Evolutionary conservation across 345 rosid species (phyloP).

Genomic region (Hirschfeldia incana): DNA sequence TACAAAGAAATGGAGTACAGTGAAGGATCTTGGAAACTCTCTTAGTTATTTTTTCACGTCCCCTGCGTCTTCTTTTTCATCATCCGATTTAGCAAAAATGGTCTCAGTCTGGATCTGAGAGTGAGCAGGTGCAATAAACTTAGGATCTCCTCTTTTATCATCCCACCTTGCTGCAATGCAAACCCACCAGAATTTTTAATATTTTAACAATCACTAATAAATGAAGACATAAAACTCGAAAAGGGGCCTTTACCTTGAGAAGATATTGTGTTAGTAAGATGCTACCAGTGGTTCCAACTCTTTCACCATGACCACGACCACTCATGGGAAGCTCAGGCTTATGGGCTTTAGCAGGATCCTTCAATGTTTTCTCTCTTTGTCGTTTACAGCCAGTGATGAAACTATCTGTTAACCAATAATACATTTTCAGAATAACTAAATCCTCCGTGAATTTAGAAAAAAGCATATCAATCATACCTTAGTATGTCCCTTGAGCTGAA

Average conservation of each 20-base stretch:
- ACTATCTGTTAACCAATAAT: no score
- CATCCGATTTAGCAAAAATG: constrained; percentile 80
- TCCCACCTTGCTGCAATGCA: constrained; percentile 88
- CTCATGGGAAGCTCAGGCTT: constrained; percentile 92
- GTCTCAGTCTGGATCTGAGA: constrained; percentile 85
- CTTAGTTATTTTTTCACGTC: constrained; percentile 17
- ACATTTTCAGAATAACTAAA: no score
- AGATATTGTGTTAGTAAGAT: constrained; percentile 93
- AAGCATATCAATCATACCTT: no score
- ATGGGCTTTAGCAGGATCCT: constrained; percentile 89
- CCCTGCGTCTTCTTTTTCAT: constrained; percentile 65
- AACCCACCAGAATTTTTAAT: no score
- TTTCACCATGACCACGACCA: constrained; percentile 95
- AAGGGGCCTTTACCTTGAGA: constrained; percentile 60
- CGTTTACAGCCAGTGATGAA: constrained; percentile 63
- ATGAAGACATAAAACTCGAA: neutral
- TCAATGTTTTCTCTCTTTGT: constrained; percentile 81
- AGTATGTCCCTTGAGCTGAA: no score
- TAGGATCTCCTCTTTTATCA: constrained; percentile 97
- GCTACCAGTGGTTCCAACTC: constrained; percentile 87
- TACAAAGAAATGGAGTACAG: neutral
- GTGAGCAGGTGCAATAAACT: constrained; percentile 96
- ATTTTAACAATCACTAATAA: no score
- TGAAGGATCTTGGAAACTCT: neutral
- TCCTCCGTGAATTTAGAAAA: no score